Evolutionary conservation across 2,329 filamentous ascomycete genomes (phyloP), one percentile per base, ranked within the genome.

Genomic region (Ophiostoma ips): DNA sequence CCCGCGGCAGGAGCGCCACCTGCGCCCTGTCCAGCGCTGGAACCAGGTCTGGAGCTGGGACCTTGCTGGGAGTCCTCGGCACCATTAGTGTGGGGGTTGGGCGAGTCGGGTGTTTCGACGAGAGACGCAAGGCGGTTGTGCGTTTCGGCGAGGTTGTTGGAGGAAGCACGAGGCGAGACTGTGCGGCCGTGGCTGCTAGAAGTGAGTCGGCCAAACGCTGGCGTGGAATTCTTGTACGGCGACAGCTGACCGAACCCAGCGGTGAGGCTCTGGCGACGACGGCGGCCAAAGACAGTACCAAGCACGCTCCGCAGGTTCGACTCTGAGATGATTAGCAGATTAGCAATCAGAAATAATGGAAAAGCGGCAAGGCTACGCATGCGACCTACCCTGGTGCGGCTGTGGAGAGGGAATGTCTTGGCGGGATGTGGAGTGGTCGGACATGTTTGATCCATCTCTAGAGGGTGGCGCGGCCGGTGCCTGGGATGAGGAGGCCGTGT

Each of bases 211-310:
- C 77, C 75, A 59, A 87, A 83, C 2, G 75, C 71, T 3, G 64
- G 62, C 3, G 9, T 36, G 4, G 61, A 58, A 18, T 71, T 68
- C 61, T 77, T 81, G 34, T 69, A 66, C 2, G 75, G 71, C 0
- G 73, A 81, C 57, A 73, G 70, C 61, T 67, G 73, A 52, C 69
- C 76, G 61, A 75, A 82, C 38, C 81, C 68, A 54, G 72, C 72
- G 64, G 85, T 71, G 50, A 84, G 70, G 62, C 81, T 85, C 62
- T 84, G 79, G 36, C 81, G 71, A 52, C 79, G 69, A 19, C 79
- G 72, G 28, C 79, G 72, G 28, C 77, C 75, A 41, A 86, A 72
- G 68, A 86, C 81, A 12, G 82, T 86, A 15, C 83, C 82, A 49
- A 87, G 72, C 50, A 81, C 74, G 58, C 76, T 77, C 44, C 79